Conservation (phyloP, 2,329 filamentous ascomycete genomes). For the Macrophomina pseudophaseolina region DNA sequence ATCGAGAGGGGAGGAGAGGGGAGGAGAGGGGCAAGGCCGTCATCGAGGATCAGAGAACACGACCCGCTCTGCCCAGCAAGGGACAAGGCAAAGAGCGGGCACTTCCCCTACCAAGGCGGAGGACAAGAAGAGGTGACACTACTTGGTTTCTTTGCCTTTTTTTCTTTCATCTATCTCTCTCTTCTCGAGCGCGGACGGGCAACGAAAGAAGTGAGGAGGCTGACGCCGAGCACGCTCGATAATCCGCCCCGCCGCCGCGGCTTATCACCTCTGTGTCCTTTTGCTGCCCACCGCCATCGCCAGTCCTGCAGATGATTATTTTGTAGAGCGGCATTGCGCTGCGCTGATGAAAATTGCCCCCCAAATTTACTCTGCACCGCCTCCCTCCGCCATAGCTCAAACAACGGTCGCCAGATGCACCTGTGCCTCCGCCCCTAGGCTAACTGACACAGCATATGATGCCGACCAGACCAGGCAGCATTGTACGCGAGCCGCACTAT, state of each 20-base stretch:
- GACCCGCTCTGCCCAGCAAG: not conserved
- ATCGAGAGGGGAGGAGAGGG: not conserved
- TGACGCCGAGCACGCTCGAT: not conserved
- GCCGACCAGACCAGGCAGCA: too few species aligned
- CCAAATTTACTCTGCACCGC: not conserved
- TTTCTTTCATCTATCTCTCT: too few species aligned
- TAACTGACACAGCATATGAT: too few species aligned
- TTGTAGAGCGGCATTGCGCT: not conserved
- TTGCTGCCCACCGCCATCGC: not conserved
- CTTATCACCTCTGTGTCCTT: not conserved
- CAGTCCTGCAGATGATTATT: not conserved
- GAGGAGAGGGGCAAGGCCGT: not conserved
- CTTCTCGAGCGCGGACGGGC: not conserved
- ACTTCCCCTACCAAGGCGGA: not conserved
- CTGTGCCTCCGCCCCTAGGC: not conserved
- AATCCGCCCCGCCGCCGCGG: not conserved
- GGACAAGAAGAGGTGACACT: not conserved
- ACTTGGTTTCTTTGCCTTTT: too few species aligned
- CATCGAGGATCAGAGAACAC: not conserved
- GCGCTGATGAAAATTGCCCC: not conserved
- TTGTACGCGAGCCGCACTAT: too few species aligned
- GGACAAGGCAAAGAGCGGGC: not conserved
- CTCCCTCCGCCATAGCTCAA: not conserved
- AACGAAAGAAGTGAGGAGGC: not conserved
- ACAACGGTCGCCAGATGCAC: not conserved